Base-by-base conservation (phyloP, 495 filamentous ascomycete genomes). In the Acidomyces sp. region DNA sequence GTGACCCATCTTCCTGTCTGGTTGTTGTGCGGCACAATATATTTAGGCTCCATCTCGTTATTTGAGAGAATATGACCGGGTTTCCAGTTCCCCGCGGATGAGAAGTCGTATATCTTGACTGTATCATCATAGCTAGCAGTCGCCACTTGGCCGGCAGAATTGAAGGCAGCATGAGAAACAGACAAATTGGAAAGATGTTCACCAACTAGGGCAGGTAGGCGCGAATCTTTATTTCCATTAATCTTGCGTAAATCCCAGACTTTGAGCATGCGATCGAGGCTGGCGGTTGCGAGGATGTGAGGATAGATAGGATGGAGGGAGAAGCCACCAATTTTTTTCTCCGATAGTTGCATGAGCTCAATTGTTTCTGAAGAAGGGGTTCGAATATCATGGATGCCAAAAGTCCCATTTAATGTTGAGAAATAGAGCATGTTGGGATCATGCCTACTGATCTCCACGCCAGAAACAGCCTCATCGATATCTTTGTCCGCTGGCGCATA, bases 291-390 rank as follows among this genome's bases (percentile, higher is more conserved):
- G n/a, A 90, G 55, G 27, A 90, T 74, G 57, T 96, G 77, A 0
- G 85, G 74, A 0, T 80, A 66, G 0, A 70, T 58, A 0, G 92
- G 90, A 46, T 88, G 75, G 2, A 94, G 54, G 0, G 75, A 78
- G 63, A 95, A 94, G 1, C 90, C 90, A 18, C 92, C 92, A 37
- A 97, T 95, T 54, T 97, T 97, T 60, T 90, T 88, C 37, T 93
- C 85, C 0, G 78, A 80, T 7, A 97, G 62, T n/a, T 73, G 64
- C 69, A 80, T 87, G 5, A 77, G 63, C 3, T 85, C 72, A 3
- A 65, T 48, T 7, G 71, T 63, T n/a, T 70, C 61, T 1, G 52
- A 51, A 0, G 57, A 34, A 16, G 74, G 67, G 4, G 71, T 65
- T 12, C 86, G 76, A 37, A 78, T 70, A 44, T 96, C 88, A 52